Evolutionary conservation across 352 stramenopile species (phyloP), one percentile per base, ranked within the genome.

Genomic region (Phytophthora foliorum): DNA sequence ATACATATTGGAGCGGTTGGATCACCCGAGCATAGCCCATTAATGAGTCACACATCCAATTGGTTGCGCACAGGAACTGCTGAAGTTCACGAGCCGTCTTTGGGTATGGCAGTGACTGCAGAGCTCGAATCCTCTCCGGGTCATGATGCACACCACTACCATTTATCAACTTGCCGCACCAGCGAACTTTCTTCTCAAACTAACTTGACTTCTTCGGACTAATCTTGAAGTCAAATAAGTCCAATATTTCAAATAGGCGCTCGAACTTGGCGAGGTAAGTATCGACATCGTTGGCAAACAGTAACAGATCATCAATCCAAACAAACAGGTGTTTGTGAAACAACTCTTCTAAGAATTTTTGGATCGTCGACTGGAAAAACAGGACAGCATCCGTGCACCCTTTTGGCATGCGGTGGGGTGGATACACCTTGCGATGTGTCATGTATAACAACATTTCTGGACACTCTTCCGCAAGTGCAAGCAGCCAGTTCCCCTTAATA

Each of bases 291-390:
- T 25, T n/a, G 14, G 59, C 68, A 49, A 63, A 74, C 3, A 77
- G 25, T 0, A 81, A 51, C 4, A 77, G 17, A 42, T 75, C 64
- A 46, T 78, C 69, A 19, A 78, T 71, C 59, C 74, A 75, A 1
- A 74, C 34, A 5, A 80, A 22, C 10, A 74, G 29, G 24, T 52
- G 41, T 6, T 57, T 45, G 21, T 57, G 46, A 11, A 64, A 24
- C 32, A 64, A 17, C 16, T 42, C 31, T 17, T 31, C n/a, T 11
- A 57, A 24, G 17, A 56, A 24, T n/a, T 29, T 45, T 16, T 64
- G 25, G 5, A 64, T 55, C 22, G 45, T 64, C n/a, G n/a, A n/a
- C n/a, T n/a, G n/a, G n/a, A n/a, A n/a, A n/a, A n/a, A n/a, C n/a
- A n/a, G n/a, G n/a, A n/a, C 51, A 46, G 51, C 51, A 14, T 57